Base-by-base conservation (phyloP, 306 rosid species). In the Bauhinia variegata region DNA sequence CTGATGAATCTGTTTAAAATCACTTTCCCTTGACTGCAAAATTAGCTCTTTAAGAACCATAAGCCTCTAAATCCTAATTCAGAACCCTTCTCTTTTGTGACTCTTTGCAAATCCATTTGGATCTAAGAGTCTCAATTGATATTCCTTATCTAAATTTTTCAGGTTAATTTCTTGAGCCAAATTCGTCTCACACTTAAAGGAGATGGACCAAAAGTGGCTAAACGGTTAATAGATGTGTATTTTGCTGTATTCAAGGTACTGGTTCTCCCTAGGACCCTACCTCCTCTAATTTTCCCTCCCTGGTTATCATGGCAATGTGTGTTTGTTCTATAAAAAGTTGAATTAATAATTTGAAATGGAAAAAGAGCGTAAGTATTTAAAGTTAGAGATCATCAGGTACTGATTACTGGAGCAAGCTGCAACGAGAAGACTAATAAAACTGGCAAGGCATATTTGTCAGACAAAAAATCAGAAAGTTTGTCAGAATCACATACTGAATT, bases 151-250 rank as follows among this genome's bases (percentile, higher is more conserved):
- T 70, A 46, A 63, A 4, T 48, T 54, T 36, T 82, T 57, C 75
- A 93, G 99, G 86, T 93, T 41, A 93, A 93, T 73, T 93, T 90
- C 78, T 80, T 93, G 86, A 90, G 96, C 78, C 96, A 93, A 86
- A 83, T 88, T 47, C 95, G 88, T 39, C 95, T 90, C 6, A 76
- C 87, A 39, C 84, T 76, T 58, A 88, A 71, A 73, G 95, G 90
- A 78, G 96, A 93, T 70, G 99, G 99, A 61, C 95, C 99, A 23
- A 91, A 82, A 70, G 96, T 90, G 73, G 99, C 99, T 8, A 93
- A 93, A 85, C 91, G 89, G 43, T 81, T 93, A 30, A 79, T 93
- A 49, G 97, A 90, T 63, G 95, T 93, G 5, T 93, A 93, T 65
- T 93, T 93, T 81, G 95, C 86, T 15, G 84, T 93, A 75, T 93